Conservation (phyloP, 1,139 yeast species). For the Pichiaceae sp. region DNA sequence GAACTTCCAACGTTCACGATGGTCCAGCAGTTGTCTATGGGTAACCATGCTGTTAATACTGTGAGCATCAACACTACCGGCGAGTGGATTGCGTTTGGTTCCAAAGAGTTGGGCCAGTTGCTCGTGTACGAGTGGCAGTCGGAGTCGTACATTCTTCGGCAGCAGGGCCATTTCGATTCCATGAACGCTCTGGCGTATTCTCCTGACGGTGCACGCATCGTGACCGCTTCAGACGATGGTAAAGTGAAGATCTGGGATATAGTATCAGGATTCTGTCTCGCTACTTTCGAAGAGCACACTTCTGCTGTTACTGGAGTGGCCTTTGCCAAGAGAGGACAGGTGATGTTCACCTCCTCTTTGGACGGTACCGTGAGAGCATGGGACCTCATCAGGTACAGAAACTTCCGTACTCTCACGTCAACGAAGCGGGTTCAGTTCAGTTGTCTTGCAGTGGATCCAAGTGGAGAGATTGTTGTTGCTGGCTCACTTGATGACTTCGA, state of each 20-base stretch:
- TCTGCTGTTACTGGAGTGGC: conserved; percentile 83
- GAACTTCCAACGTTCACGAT: conserved; percentile 72
- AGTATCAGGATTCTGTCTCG: conserved; percentile 83
- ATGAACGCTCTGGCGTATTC: conserved; percentile 80
- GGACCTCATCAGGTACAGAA: conserved; percentile 89
- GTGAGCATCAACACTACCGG: conserved; percentile 77
- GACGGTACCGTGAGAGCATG: conserved; percentile 98
- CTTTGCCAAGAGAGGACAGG: conserved; percentile 84
- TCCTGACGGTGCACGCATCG: conserved; percentile 89
- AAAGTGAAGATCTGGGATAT: conserved; percentile 96
- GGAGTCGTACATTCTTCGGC: conserved; percentile 88
- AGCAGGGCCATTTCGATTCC: conserved; percentile 94
- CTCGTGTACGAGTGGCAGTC: conserved; percentile 99
- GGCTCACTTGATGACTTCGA: conserved; percentile 89
- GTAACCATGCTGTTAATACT: conserved; percentile 81
- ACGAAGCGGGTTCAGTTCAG: conserved; percentile 82
- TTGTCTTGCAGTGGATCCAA: conserved; percentile 89
- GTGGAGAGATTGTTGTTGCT: conserved; percentile 95
- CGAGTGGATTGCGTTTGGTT: conserved; percentile 97
- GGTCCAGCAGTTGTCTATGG: conserved; percentile 86
- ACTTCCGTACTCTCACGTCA: conserved; percentile 90
- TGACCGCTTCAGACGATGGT: conserved; percentile 96
- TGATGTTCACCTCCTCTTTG: conserved; percentile 78
- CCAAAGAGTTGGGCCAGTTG: conserved; percentile 83
- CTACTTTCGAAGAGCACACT: conserved; percentile 85